Conservation (phyloP, 2,329 filamentous ascomycete species). For the Xylaria arbuscula region DNA sequence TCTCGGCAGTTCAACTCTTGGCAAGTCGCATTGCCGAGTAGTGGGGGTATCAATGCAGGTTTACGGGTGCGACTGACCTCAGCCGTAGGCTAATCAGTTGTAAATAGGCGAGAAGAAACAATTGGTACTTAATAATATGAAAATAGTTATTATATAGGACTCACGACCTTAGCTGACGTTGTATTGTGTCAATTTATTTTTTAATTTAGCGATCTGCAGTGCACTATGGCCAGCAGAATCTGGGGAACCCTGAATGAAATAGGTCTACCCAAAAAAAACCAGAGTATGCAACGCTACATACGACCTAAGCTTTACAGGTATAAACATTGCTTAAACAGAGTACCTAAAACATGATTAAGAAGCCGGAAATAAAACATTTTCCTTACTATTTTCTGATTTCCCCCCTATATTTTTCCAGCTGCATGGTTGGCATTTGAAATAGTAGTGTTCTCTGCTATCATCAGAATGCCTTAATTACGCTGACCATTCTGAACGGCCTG, state of each 20-base stretch:
- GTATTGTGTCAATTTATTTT: conserved; percentile 19
- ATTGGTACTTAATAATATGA: neutral
- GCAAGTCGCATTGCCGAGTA: neutral
- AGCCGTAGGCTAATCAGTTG: conserved; percentile 16
- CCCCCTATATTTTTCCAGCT: too few relatives aligned
- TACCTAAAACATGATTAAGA: too few relatives aligned
- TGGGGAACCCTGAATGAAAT: conserved; percentile 18
- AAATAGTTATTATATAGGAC: neutral
- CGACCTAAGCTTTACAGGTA: too few relatives aligned
- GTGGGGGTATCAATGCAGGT: conserved; percentile 3
- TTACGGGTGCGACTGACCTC: neutral
- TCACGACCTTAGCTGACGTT: conserved; percentile 5
- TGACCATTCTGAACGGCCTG: neutral
- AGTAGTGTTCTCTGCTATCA: too few relatives aligned
- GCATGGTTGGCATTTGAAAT: too few relatives aligned
- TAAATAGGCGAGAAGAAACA: conserved; percentile 5
- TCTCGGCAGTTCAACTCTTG: conserved; percentile 28
- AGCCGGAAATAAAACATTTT: too few relatives aligned
- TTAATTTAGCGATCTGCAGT: neutral
- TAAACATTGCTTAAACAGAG: too few relatives aligned
- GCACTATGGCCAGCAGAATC: conserved; percentile 15
- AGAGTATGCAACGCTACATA: too few relatives aligned
- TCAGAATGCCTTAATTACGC: neutral
- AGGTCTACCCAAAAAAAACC: too few relatives aligned
- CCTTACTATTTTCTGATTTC: too few relatives aligned